Base-by-base conservation (phyloP, 139 green algal species). In the Zygnema circumcarinatum region DNA sequence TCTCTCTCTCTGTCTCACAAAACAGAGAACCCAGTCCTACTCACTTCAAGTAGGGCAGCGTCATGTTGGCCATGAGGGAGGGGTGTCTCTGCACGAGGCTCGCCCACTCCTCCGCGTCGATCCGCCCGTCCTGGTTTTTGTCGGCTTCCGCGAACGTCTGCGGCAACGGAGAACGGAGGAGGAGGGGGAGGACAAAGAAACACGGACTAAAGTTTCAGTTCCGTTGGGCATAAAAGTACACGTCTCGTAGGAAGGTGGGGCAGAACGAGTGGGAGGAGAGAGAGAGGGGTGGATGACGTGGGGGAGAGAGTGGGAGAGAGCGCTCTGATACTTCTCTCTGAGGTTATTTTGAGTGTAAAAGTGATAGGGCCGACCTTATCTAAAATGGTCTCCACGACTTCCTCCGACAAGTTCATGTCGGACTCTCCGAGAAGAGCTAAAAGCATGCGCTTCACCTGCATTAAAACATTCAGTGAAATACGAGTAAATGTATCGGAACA, bases 61-160 rank as follows among this genome's bases (percentile, higher is more conserved):
- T 96, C 94, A 96, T 96, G 92, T 94, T 96, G 0, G 69, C 87
- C 2, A 96, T 92, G 42, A 96, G 87, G 16, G 82, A 74, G 31
- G 94, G 94, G 72, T 93, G 89, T 1, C 88, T 78, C n/a, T 87
- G 47, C 31, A 94, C 89, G 29, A 96, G 75, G 2, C 72, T 41
- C 35, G 76, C 53, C 93, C 93, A 96, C 86, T 96, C 94, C 67
- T 95, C 93, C 33, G 87, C 87, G 83, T 92, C 92, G 81, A 96
- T 96, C 56, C 87, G 84, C 25, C 93, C 93, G 62, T 95, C 92
- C n/a, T 74, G 67, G 40, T 91, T 88, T 25, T 92, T 53, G 79
- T 96, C 93, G 84, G 92, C 89, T 73, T 96, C 92, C 32, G 83
- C 73, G 41, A 96, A 94, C 0, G 93, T 96, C 90, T 94, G 93